Conservation (phyloP, 2,329 filamentous ascomycete species). For the Xylaria sp. region DNA sequence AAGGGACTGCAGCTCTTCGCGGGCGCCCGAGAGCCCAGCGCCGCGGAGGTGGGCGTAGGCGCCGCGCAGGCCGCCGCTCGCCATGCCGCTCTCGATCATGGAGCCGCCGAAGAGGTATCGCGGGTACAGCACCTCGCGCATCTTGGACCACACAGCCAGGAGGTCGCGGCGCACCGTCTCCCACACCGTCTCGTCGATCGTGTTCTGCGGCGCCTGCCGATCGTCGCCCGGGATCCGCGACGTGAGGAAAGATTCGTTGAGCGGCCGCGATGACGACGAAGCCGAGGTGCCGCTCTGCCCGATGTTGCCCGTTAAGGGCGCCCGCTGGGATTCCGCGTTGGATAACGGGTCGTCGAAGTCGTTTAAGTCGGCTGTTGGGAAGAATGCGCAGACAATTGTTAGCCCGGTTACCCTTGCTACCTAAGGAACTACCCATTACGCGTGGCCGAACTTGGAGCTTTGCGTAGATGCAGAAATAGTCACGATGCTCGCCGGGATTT, state of each 20-base stretch:
- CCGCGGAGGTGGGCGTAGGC: conserved; percentile 67
- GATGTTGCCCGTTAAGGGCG: conserved; percentile 86
- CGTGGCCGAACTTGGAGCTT: neutral
- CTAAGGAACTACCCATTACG: neutral
- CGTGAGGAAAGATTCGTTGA: conserved; percentile 83
- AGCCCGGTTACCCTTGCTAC: neutral
- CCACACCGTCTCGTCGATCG: conserved; percentile 97
- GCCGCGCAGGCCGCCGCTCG: conserved; percentile 56
- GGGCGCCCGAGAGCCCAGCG: conserved; percentile 62
- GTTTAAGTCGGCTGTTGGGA: conserved; percentile 75
- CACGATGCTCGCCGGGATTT: neutral
- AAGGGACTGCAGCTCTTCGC: conserved; percentile 66
- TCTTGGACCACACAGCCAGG: conserved; percentile 94
- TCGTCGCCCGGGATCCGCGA: conserved; percentile 92
- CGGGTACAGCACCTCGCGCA: conserved; percentile 95
- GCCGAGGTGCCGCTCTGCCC: conserved; percentile 47
- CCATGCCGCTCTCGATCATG: conserved; percentile 60
- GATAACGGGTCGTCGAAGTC: conserved; percentile 89
- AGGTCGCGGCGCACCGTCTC: conserved; percentile 93
- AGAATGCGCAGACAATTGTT: conserved; percentile 3
- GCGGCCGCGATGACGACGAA: conserved; percentile 60
- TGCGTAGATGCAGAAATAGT: neutral
- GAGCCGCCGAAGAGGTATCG: conserved; percentile 83
- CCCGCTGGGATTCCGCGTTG: conserved; percentile 68
- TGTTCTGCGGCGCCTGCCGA: conserved; percentile 85